Conservation (phyloP, 148 eudicot species). For the Camellia lanceoleosa region DNA sequence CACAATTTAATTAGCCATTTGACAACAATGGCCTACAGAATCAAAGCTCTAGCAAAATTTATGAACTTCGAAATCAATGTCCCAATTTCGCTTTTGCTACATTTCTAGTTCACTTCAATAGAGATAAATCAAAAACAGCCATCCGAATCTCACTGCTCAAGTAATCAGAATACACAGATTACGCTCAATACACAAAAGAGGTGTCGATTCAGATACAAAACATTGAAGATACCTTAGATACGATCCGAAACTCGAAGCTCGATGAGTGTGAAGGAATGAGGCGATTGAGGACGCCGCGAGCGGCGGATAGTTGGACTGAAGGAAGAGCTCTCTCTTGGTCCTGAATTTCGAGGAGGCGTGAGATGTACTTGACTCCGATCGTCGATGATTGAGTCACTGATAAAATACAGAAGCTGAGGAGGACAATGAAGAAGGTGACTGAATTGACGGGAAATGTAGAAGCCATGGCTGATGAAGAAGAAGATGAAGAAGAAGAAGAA, state of each 20-base stretch:
- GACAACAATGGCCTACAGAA: neutral
- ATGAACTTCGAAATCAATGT: neutral
- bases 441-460: slow-evolving; percentile 10
- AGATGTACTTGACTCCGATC: slow-evolving; percentile 36
- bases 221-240: slow-evolving; percentile 33
- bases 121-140: neutral
- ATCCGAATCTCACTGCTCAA: neutral
- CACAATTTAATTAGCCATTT: too few species aligned
- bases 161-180: neutral
- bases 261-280: slow-evolving; percentile 44
- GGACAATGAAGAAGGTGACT: neutral
- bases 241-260: slow-evolving; percentile 40
- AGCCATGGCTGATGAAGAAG: slow-evolving; percentile 15
- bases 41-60: neutral
- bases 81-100: neutral
- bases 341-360: slow-evolving; percentile 38
- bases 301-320: slow-evolving; percentile 36
- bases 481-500: neutral
- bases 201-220: too few species aligned
- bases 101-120: neutral
- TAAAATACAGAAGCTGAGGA: neutral
- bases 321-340: slow-evolving; percentile 39
- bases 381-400: slow-evolving; percentile 31
- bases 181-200: too few species aligned
- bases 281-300: slow-evolving; percentile 32